These are phyloP conservation scores for Pseudogymnoascus sp. DNA, from an alignment of 2,329 filamentous ascomycete genomes.

Conservation along the genomic window DNA sequence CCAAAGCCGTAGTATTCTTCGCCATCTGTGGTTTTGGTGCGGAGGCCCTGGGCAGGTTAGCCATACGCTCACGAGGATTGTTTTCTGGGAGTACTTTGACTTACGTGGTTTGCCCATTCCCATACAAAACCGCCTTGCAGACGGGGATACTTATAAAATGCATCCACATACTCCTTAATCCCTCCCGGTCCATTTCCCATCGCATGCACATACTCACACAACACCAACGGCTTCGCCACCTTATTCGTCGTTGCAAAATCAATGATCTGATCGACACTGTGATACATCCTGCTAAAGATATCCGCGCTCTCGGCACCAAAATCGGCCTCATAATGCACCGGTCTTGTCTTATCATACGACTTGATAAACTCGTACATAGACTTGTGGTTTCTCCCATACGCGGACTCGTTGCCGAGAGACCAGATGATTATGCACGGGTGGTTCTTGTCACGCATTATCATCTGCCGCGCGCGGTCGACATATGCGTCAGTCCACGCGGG, in stretches of 20 bases:
- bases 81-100: not conserved
- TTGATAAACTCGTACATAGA: slow-evolving; percentile 51
- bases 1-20: slow-evolving; percentile 38
- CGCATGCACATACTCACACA: slow-evolving; percentile 35
- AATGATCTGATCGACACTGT: slow-evolving; percentile 37
- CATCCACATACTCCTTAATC: slow-evolving; percentile 48
- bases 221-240: slow-evolving; percentile 36
- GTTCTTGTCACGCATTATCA: slow-evolving; percentile 49
- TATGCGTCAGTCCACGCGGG: slow-evolving; percentile 46
- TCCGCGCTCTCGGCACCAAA: slow-evolving; percentile 43
- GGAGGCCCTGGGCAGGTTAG: slow-evolving; percentile 30
- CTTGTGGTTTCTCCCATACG: slow-evolving; percentile 48
- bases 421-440: slow-evolving; percentile 51
- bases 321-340: slow-evolving; percentile 52
- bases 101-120: slow-evolving; percentile 39
- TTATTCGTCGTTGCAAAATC: slow-evolving; percentile 17
- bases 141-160: slow-evolving; percentile 44
- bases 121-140: slow-evolving; percentile 48
- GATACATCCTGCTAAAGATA: slow-evolving; percentile 51
- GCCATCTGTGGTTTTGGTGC: slow-evolving; percentile 26
- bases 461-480: slow-evolving; percentile 47
- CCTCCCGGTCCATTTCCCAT: slow-evolving; percentile 55
- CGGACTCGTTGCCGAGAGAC: slow-evolving; percentile 52
- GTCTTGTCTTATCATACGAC: slow-evolving; percentile 41
- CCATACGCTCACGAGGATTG: not conserved